Conservation (phyloP, 2,329 filamentous ascomycete species). For the Aspergillus unguis region DNA sequence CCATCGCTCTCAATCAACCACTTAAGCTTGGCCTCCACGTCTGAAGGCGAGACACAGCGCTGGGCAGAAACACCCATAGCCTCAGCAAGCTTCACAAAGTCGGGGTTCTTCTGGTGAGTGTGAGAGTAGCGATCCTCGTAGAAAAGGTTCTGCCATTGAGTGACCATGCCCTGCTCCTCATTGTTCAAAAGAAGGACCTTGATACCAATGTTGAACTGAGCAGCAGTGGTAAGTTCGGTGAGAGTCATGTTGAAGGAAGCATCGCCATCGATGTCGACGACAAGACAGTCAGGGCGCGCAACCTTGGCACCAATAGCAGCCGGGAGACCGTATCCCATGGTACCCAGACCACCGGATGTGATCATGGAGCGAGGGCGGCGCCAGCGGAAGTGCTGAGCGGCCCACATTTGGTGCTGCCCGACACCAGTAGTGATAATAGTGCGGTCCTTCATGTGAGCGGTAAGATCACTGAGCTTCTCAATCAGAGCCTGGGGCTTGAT, state of each 20-base stretch:
- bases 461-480: slow-evolving; percentile 82
- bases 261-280: slow-evolving; percentile 95
- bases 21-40: slow-evolving; percentile 72
- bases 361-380: slow-evolving; percentile 88
- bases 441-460: slow-evolving; percentile 71
- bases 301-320: slow-evolving; percentile 96
- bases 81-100: slow-evolving; percentile 89
- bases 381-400: slow-evolving; percentile 96
- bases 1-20: slow-evolving; percentile 89
- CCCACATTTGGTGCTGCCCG: slow-evolving; percentile 99
- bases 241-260: slow-evolving; percentile 99
- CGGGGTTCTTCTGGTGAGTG: slow-evolving; percentile 91
- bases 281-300: slow-evolving; percentile 72
- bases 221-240: slow-evolving; percentile 87
- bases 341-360: slow-evolving; percentile 90
- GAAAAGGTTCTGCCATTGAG: slow-evolving; percentile 97
- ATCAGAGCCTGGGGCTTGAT: slow-evolving; percentile 97
- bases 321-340: slow-evolving; percentile 93
- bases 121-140: slow-evolving; percentile 90
- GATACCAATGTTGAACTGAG: slow-evolving; percentile 93
- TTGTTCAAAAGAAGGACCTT: slow-evolving; percentile 96
- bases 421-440: slow-evolving; percentile 92
- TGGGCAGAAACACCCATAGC: slow-evolving; percentile 83
- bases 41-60: slow-evolving; percentile 68
- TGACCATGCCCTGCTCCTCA: slow-evolving; percentile 98